Conservation (phyloP, 257 asterid genomes). For the Solanum arcanum region DNA sequence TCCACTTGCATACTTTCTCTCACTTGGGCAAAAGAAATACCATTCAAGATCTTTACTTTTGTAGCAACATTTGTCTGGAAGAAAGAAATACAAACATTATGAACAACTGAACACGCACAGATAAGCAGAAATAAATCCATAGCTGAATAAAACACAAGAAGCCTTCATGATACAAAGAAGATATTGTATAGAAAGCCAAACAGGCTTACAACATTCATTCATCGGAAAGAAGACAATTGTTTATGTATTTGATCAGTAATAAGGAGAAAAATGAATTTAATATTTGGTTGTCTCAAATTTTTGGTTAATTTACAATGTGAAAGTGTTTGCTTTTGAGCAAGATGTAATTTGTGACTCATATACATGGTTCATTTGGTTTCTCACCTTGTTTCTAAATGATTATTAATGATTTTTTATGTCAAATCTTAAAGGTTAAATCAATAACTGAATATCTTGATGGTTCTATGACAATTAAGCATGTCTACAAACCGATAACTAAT, state of each 20-base stretch:
- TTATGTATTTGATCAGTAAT: background rate
- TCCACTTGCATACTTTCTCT: conserved; percentile 75
- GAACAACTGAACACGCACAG: background rate
- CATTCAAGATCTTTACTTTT: conserved; percentile 68
- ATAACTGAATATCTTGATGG: background rate
- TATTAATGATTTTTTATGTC: background rate
- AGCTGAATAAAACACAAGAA: background rate
- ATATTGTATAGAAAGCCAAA: background rate
- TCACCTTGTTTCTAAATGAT: background rate
- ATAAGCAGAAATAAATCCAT: background rate
- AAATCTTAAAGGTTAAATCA: background rate
- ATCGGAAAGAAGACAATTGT: background rate
- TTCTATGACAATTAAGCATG: background rate
- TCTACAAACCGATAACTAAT: background rate
- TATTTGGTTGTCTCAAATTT: background rate
- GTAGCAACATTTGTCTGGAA: conserved; percentile 52
- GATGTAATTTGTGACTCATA: background rate
- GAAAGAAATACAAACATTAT: background rate
- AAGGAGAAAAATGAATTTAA: background rate
- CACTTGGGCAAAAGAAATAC: conserved; percentile 84
- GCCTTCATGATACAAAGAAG: background rate
- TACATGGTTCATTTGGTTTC: background rate
- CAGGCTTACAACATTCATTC: background rate
- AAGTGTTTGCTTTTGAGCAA: background rate
- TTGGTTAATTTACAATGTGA: background rate